Percentiles rank a stretch among this genome's conserved stretches.
These are phyloP conservation scores for Candida freyschussii DNA, from an alignment of 1,139 yeast genomes.

Conservation along the genomic window DNA sequence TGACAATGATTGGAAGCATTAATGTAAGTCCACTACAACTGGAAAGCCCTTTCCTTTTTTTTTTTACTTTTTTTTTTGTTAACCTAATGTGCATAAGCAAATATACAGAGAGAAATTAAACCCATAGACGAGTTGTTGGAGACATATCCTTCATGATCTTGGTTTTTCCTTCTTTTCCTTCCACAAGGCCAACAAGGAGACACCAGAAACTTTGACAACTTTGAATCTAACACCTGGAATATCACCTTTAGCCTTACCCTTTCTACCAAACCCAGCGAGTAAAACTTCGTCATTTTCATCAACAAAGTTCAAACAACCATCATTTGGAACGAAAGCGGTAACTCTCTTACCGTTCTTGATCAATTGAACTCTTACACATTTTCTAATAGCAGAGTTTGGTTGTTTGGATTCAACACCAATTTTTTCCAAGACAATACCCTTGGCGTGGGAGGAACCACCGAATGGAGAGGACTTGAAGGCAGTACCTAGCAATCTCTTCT, in stretches of 20 bases:
- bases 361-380: constrained; percentile 99
- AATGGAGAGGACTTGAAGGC: constrained; percentile 99
- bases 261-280: constrained; percentile 99
- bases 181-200: constrained; percentile 99
- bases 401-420: constrained; percentile 99
- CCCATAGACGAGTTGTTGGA: too few relatives aligned
- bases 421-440: constrained; percentile 99
- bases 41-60: background rate
- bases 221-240: constrained; percentile 99
- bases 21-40: constrained; percentile 2
- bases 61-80: constrained; percentile 5
- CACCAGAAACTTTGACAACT: constrained; percentile 99
- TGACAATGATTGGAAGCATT: background rate
- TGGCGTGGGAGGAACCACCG: constrained; percentile 99
- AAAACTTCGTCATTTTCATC: constrained; percentile 99
- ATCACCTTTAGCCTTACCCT: constrained; percentile 99
- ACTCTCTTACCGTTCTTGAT: constrained; percentile 99
- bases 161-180: constrained; percentile 99
- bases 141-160: constrained; percentile 96
- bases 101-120: constrained; percentile 10
- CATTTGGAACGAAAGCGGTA: constrained; percentile 99
- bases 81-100: constrained; percentile 13
- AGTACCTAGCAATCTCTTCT: constrained; percentile 98
- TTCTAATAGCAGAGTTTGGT: constrained; percentile 99
- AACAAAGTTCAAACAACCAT: constrained; percentile 99